phyloP scores from a whole-genome alignment of 768 basidiomycete genomes.

The Xerocomus potaroensis region DNA sequence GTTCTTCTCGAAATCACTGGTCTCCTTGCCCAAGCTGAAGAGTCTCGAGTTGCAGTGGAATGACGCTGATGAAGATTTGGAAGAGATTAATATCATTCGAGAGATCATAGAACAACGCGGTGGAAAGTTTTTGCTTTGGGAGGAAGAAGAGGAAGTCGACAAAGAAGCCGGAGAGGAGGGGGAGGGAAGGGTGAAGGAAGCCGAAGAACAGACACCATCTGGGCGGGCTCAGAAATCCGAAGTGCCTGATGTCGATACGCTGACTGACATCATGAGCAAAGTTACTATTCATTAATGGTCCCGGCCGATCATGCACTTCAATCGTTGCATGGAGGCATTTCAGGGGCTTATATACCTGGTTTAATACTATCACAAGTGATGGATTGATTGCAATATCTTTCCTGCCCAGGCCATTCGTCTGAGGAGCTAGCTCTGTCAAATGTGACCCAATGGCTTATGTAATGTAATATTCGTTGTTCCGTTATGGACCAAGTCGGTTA shows the following conservation, averaged over 20 bases:
- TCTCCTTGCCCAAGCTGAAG: constrained; percentile 55
- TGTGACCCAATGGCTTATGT: too few relatives aligned
- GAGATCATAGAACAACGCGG: constrained; percentile 58
- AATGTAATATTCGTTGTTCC: too few relatives aligned
- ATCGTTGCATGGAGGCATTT: constrained; percentile 1
- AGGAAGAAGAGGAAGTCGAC: constrained; percentile 71
- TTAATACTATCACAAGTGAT: too few relatives aligned
- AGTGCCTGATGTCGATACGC: constrained; percentile 46
- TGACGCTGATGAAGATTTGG: constrained; percentile 76
- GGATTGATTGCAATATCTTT: too few relatives aligned
- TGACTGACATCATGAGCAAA: constrained; percentile 66
- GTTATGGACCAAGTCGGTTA: too few relatives aligned
- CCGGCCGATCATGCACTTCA: too few relatives aligned
- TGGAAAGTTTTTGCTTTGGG: constrained; percentile 67
- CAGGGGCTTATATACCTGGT: constrained; percentile 24
- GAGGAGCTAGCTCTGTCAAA: too few relatives aligned
- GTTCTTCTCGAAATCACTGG: constrained; percentile 63
- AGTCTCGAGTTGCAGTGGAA: constrained; percentile 88
- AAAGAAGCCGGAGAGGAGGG: constrained; percentile 49
- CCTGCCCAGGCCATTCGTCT: too few relatives aligned
- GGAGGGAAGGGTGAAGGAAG: constrained; percentile 26
- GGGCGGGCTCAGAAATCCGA: constrained; percentile 28
- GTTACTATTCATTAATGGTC: constrained; percentile 41
- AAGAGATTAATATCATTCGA: constrained; percentile 44
- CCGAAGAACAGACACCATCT: constrained; percentile 18